Conservation (phyloP, 2,329 filamentous ascomycete genomes). For the Colletotrichum graminicola region DNA sequence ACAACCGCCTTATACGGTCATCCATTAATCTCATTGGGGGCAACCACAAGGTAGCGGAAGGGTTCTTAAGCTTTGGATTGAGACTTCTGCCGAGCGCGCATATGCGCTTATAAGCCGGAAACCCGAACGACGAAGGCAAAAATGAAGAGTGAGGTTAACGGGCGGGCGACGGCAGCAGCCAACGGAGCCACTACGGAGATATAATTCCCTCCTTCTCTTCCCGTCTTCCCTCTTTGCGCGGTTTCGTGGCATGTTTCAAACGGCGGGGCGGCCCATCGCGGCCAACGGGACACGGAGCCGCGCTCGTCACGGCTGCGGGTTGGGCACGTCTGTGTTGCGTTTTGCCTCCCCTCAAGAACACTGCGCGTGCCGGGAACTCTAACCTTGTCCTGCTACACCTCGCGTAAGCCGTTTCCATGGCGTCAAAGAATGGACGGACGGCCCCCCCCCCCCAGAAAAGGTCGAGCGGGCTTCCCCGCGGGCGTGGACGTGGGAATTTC, state of each 20-base stretch:
- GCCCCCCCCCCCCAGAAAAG: too few relatives aligned
- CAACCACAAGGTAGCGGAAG: neutral
- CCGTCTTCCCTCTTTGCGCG: neutral
- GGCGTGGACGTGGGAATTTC: too few relatives aligned
- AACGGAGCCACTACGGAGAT: neutral
- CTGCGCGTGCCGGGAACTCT: neutral
- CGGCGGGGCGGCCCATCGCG: neutral
- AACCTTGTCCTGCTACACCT: slow-evolving; percentile 19
- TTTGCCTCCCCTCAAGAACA: neutral
- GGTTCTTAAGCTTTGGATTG: neutral
- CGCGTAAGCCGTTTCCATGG: neutral
- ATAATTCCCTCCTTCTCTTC: too few relatives aligned
- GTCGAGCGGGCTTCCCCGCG: too few relatives aligned
- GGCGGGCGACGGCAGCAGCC: too few relatives aligned
- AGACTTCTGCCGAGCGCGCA: neutral
- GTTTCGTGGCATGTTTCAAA: slow-evolving; percentile 14
- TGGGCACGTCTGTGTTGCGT: neutral
- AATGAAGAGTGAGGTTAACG: neutral
- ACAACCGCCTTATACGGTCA: neutral
- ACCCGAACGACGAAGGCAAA: neutral
- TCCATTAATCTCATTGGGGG: neutral
- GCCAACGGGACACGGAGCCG: slow-evolving; percentile 1
- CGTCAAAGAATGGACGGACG: too few relatives aligned
- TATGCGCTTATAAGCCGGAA: neutral
- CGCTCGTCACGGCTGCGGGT: neutral